phyloP scores from a whole-genome alignment of 75 land plant genomes.

The Selaginella tamariscina region DNA sequence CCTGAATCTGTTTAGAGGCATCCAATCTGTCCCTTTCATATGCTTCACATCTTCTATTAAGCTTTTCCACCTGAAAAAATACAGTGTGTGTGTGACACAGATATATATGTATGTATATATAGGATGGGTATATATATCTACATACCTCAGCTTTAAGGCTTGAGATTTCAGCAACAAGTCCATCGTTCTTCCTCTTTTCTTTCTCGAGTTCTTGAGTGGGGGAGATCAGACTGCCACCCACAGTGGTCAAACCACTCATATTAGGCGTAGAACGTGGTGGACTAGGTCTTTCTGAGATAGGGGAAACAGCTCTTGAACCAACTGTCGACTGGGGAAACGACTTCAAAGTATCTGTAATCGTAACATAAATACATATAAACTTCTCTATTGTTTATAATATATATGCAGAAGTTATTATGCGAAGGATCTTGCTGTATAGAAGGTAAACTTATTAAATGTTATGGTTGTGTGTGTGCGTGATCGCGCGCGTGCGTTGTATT shows the following conservation, averaged over 20 bases:
- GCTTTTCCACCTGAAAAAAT: slow-evolving; percentile 42
- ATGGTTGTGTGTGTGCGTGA: too few species aligned
- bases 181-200: slow-evolving; percentile 43
- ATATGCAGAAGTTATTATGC: neutral
- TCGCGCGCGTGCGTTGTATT: too few species aligned
- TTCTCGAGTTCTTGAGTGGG: slow-evolving; percentile 36
- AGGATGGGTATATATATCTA: neutral
- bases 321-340: slow-evolving; percentile 78
- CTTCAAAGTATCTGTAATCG: slow-evolving; percentile 36
- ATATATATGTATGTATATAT: too few species aligned
- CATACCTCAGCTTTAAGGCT: slow-evolving; percentile 52
- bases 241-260: slow-evolving; percentile 27
- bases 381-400: neutral
- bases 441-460: too few species aligned
- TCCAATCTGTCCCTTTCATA: slow-evolving; percentile 56
- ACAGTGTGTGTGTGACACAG: neutral
- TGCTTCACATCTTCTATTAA: slow-evolving; percentile 36
- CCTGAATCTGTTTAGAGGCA: slow-evolving; percentile 28
- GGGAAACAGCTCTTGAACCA: slow-evolving; percentile 48
- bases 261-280: slow-evolving; percentile 40
- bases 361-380: neutral
- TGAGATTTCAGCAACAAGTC: slow-evolving; percentile 39
- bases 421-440: neutral
- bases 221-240: slow-evolving; percentile 26
- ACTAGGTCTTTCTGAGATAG: slow-evolving; percentile 38